A percentile compares a stretch with the other conserved stretches of the same genome.
These are phyloP conservation scores for Diplodia corticola DNA, from an alignment of 2,329 filamentous ascomycete genomes.

Conservation along the genomic window DNA sequence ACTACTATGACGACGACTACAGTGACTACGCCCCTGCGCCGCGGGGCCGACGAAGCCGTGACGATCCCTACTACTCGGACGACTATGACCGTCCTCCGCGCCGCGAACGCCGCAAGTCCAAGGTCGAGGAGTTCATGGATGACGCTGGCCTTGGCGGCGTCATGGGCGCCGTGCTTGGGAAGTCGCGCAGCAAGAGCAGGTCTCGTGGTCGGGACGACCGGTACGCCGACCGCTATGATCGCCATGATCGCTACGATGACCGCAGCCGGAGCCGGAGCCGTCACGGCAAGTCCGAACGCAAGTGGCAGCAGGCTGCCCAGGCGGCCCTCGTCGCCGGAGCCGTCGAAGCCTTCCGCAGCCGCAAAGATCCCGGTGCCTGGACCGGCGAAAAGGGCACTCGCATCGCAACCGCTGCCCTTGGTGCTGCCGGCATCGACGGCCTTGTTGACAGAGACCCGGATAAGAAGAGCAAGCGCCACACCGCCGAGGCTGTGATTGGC, in stretches of 20 bases:
- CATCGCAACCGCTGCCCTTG: slow-evolving; percentile 80
- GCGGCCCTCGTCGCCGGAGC: slow-evolving; percentile 88
- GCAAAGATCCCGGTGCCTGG: slow-evolving; percentile 87
- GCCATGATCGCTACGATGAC: slow-evolving; percentile 52
- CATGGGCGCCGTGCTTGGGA: slow-evolving; percentile 51
- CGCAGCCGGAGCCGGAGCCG: slow-evolving; percentile 52
- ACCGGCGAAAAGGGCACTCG: slow-evolving; percentile 89
- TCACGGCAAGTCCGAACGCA: slow-evolving; percentile 62
- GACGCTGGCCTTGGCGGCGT: slow-evolving; percentile 59
- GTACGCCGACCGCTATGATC: slow-evolving; percentile 35
- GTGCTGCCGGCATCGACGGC: slow-evolving; percentile 83
- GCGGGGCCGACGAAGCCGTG: slow-evolving; percentile 49
- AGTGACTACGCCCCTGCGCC: slow-evolving; percentile 49
- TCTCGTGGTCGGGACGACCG: slow-evolving; percentile 52
- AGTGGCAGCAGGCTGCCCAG: slow-evolving; percentile 76
- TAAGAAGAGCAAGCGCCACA: slow-evolving; percentile 74
- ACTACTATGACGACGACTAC: slow-evolving; percentile 62
- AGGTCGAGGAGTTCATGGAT: slow-evolving; percentile 62
- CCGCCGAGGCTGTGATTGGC: slow-evolving; percentile 84
- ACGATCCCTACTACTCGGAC: slow-evolving; percentile 48
- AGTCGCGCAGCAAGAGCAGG: slow-evolving; percentile 62
- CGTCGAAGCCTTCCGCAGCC: slow-evolving; percentile 85
- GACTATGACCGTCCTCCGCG: slow-evolving; percentile 45
- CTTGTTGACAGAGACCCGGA: slow-evolving; percentile 67
- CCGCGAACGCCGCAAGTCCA: slow-evolving; percentile 54